Conservation (phyloP, 192 early-diverging fungal species). For the Linnemannia elongata region DNA sequence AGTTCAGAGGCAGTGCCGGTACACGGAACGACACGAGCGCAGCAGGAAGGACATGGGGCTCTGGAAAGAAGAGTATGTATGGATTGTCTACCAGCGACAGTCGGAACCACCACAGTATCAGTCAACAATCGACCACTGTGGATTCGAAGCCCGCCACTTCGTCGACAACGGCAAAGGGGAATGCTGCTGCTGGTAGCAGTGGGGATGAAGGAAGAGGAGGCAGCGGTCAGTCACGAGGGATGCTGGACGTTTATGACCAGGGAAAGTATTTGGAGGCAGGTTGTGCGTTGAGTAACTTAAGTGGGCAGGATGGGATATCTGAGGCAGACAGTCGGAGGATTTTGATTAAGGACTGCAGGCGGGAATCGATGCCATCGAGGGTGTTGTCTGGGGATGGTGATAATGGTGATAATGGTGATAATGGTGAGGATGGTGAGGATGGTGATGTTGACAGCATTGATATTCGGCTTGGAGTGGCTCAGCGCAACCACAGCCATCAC, state of each 20-base stretch:
- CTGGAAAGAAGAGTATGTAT: not conserved
- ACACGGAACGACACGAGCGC: not conserved
- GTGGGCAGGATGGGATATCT: conserved; percentile 14
- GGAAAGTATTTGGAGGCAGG: not conserved
- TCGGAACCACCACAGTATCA: not conserved
- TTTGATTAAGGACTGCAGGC: conserved; percentile 24
- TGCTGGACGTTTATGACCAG: not conserved
- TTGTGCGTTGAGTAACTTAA: not conserved
- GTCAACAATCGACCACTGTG: not conserved
- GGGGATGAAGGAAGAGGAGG: not conserved
- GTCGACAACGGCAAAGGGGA: not conserved
- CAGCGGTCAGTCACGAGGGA: not conserved
- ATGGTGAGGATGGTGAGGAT: too few species aligned
- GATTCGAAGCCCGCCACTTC: not conserved
- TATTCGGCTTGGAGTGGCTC: not conserved
- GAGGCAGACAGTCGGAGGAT: conserved; percentile 27
- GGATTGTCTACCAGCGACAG: not conserved
- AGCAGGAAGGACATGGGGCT: not conserved
- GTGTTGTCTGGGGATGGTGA: conserved; percentile 2
- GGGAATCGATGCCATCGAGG: conserved; percentile 7
- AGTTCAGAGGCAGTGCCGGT: conserved; percentile 11
- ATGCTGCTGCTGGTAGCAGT: not conserved
- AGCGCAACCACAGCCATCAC: not conserved
- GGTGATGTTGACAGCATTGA: not conserved
- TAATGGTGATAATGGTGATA: too few species aligned